Conservation (phyloP, 495 filamentous ascomycete species). For the Xylaria flabelliformis region DNA sequence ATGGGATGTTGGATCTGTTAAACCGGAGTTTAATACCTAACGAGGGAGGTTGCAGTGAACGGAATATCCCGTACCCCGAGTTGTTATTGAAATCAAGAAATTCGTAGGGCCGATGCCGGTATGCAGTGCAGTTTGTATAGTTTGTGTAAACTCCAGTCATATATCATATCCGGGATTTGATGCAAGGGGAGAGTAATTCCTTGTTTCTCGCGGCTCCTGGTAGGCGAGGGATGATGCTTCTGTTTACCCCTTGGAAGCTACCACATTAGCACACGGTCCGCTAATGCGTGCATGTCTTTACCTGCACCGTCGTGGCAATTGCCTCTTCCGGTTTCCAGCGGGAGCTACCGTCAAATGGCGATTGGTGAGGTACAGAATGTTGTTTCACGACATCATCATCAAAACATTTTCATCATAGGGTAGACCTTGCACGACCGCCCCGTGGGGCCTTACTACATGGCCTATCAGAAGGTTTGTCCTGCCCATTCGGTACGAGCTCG, state of each 20-base stretch:
- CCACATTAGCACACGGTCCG: slow-evolving; percentile 6
- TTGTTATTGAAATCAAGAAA: slow-evolving; percentile 8
- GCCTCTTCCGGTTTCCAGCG: slow-evolving; percentile 17
- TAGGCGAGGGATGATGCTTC: neutral
- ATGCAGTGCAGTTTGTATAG: slow-evolving; percentile 1
- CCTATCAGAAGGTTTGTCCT: neutral
- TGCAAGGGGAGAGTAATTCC: neutral
- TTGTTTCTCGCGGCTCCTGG: slow-evolving; percentile 5
- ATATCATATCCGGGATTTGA: neutral
- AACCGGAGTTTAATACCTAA: neutral
- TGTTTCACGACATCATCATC: slow-evolving; percentile 17
- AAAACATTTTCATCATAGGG: slow-evolving; percentile 9
- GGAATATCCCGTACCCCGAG: slow-evolving; percentile 11
- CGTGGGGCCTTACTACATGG: neutral
- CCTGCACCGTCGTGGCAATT: slow-evolving; percentile 8
- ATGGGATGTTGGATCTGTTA: neutral
- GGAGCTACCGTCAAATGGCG: slow-evolving; percentile 14
- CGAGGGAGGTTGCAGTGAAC: neutral
- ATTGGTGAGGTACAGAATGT: neutral
- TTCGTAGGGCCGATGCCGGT: slow-evolving; percentile 17
- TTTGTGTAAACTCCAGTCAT: neutral
- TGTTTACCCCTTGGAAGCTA: neutral
- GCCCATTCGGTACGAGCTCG: slow-evolving; percentile 6
- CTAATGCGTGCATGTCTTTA: slow-evolving; percentile 5
- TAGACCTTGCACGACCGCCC: neutral